Conservation (phyloP, 352 stramenopile genomes). For the Globisporangium ultimum region DNA sequence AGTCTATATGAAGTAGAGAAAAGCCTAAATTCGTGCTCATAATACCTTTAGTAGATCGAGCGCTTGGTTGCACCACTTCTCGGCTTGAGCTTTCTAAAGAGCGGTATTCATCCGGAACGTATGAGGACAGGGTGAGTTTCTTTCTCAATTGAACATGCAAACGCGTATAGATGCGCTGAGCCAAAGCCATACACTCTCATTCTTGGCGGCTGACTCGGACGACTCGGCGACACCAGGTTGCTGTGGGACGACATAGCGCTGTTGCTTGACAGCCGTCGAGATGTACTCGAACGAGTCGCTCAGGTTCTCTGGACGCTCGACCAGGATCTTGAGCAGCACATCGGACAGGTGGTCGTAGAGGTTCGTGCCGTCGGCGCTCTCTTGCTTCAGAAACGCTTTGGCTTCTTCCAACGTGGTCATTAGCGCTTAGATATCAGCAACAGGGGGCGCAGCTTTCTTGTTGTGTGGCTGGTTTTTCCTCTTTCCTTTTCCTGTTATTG, state of each 20-base stretch:
- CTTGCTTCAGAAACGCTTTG: slow-evolving; percentile 87
- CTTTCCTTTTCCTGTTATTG: background rate
- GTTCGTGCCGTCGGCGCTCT: slow-evolving; percentile 66
- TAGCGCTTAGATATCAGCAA: background rate
- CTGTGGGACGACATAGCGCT: slow-evolving; percentile 47
- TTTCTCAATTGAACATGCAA: too few species aligned
- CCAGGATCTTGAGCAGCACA: slow-evolving; percentile 82
- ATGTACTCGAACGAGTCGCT: slow-evolving; percentile 86
- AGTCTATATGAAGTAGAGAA: background rate
- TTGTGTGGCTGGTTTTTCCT: background rate
- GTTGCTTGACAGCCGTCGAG: slow-evolving; percentile 81
- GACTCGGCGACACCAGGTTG: slow-evolving; percentile 25
- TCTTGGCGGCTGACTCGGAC: slow-evolving; percentile 29
- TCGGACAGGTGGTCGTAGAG: slow-evolving; percentile 86
- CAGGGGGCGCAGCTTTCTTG: background rate
- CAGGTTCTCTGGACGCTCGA: slow-evolving; percentile 83
- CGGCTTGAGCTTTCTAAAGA: slow-evolving; percentile 48
- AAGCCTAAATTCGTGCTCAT: background rate
- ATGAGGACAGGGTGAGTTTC: too few species aligned
- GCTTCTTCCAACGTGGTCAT: slow-evolving; percentile 85
- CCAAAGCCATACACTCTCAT: slow-evolving; percentile 33
- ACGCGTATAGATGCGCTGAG: too few species aligned
- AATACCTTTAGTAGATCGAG: slow-evolving; percentile 58
- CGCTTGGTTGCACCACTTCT: slow-evolving; percentile 61
- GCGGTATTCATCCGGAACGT: too few species aligned